Evolutionary conservation across 768 basidiomycete species (phyloP).

Genomic region (Tylopilus cervinicoccineus): DNA sequence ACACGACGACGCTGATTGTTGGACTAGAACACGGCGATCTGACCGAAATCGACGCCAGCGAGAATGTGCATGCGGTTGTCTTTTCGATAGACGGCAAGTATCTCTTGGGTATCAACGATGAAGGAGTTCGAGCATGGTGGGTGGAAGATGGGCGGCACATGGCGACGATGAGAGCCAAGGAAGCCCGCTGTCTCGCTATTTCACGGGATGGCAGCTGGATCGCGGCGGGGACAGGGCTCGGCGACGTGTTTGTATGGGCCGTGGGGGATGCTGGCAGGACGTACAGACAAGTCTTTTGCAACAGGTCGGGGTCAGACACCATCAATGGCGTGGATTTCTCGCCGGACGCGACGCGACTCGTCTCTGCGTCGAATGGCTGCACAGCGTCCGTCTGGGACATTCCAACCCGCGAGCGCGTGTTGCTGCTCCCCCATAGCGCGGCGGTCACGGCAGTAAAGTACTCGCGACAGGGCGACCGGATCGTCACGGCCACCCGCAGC

Average conservation of each 20-base stretch:
- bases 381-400: not conserved
- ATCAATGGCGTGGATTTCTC: constrained; percentile 5
- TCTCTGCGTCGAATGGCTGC: not conserved
- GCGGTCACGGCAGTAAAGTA: not conserved
- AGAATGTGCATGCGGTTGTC: not conserved
- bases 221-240: not conserved
- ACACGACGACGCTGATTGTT: no score
- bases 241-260: not conserved
- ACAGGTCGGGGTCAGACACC: not conserved
- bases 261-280: no score
- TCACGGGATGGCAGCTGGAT: not conserved
- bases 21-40: no score
- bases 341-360: not conserved
- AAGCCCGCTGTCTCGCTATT: not conserved
- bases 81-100: not conserved
- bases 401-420: not conserved
- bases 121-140: not conserved
- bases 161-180: not conserved
- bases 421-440: not conserved
- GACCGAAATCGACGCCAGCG: not conserved
- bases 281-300: not conserved
- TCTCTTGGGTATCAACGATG: not conserved
- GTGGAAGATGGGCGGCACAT: not conserved
- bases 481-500: not conserved
- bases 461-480: not conserved